These are phyloP conservation scores for Leptodermis oblonga DNA, from an alignment of 257 asterid genomes.

Conservation along the genomic window DNA sequence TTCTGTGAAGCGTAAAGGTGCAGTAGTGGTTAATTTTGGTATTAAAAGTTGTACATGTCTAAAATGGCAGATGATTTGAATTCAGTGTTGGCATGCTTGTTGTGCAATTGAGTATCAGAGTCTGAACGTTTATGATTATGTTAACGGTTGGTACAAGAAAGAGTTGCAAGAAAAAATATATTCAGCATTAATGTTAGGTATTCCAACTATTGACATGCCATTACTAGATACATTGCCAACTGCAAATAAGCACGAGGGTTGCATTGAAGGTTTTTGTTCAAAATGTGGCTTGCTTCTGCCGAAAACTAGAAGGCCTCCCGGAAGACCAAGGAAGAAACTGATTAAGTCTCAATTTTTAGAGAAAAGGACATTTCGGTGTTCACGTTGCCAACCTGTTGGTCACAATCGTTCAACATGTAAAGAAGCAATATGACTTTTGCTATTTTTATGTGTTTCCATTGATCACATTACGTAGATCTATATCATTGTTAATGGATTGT, in stretches of 20 bases:
- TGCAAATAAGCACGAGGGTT: not conserved
- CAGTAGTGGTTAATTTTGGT: slow-evolving; percentile 14
- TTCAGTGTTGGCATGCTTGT: slow-evolving; percentile 14
- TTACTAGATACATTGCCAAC: not conserved
- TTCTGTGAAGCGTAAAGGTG: slow-evolving; percentile 5
- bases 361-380: not conserved
- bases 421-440: slow-evolving; percentile 2
- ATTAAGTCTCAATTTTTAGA: not conserved
- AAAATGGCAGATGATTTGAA: slow-evolving; percentile 20
- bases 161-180: slow-evolving; percentile 15
- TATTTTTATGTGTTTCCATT: not conserved
- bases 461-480: not conserved
- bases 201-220: slow-evolving; percentile 13
- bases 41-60: slow-evolving; percentile 14
- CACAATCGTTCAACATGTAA: not conserved
- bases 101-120: not conserved
- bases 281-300: slow-evolving; percentile 10
- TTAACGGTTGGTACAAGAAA: slow-evolving; percentile 15
- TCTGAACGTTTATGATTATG: slow-evolving; percentile 11
- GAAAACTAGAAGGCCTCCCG: slow-evolving; percentile 7
- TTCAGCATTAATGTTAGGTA: slow-evolving; percentile 10
- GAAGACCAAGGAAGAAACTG: slow-evolving; percentile 11
- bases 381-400: not conserved
- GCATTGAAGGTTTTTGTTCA: slow-evolving; percentile 3
- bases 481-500: too few relatives aligned